phyloP scores from a whole-genome alignment of 2,329 filamentous ascomycete species.

The Sphaerulina populicola region DNA sequence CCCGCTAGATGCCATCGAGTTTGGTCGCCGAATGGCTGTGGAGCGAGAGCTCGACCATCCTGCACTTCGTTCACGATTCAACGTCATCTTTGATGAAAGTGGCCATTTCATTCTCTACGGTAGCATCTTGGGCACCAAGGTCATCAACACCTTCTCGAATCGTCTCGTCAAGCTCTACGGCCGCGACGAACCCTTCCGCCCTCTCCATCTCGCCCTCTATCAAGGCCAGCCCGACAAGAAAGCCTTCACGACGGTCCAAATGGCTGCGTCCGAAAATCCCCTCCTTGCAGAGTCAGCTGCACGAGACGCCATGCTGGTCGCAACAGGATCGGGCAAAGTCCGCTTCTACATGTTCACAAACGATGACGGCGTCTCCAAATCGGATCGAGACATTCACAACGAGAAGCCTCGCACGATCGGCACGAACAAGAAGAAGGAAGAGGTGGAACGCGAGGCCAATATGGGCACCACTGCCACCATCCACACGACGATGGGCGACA shows the following conservation, averaged over 20 bases:
- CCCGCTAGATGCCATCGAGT: constrained; percentile 82
- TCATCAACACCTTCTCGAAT: constrained; percentile 93
- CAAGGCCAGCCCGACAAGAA: constrained; percentile 95
- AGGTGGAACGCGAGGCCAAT: constrained; percentile 54
- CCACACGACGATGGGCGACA: constrained; percentile 90
- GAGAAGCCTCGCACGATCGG: constrained; percentile 70
- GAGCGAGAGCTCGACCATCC: constrained; percentile 77
- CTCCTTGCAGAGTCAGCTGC: constrained; percentile 85
- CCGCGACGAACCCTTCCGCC: constrained; percentile 77
- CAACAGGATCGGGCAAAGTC: constrained; percentile 75
- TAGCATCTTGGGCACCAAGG: constrained; percentile 84
- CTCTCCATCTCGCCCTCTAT: constrained; percentile 76
- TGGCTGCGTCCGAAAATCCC: constrained; percentile 92
- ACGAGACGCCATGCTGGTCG: constrained; percentile 78
- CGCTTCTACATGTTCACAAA: constrained; percentile 99
- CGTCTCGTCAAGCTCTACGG: constrained; percentile 83
- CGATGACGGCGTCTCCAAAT: constrained; percentile 72
- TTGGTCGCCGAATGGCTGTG: constrained; percentile 75
- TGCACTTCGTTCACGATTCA: constrained; percentile 60
- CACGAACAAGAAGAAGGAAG: constrained; percentile 42
- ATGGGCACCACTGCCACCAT: constrained; percentile 72
- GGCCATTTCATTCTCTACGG: constrained; percentile 93
- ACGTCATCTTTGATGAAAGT: constrained; percentile 91
- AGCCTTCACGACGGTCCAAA: constrained; percentile 83
- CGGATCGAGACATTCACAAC: constrained; percentile 84